phyloP scores from a whole-genome alignment of 805 yeast species.

The Pichia ethanolica region DNA sequence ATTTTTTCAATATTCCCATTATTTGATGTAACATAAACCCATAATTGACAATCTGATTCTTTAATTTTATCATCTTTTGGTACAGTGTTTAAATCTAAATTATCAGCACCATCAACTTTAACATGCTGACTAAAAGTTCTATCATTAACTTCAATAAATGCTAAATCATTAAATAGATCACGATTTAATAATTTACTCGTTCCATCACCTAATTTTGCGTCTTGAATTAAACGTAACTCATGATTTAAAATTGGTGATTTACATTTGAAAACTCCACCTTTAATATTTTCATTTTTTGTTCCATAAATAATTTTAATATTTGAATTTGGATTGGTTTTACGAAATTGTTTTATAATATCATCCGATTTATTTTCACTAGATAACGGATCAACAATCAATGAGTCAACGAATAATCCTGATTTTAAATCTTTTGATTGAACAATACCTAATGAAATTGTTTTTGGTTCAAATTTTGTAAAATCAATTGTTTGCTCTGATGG shows the following conservation, averaged over 20 bases:
- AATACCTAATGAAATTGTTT: slow-evolving; percentile 23
- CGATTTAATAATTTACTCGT: slow-evolving; percentile 13
- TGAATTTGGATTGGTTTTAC: slow-evolving; percentile 5
- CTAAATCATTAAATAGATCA: slow-evolving; percentile 24
- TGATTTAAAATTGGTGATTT: slow-evolving; percentile 26
- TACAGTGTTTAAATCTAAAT: slow-evolving; percentile 5
- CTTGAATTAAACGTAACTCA: slow-evolving; percentile 24
- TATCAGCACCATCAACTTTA: slow-evolving; percentile 12
- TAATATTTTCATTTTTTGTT: slow-evolving; percentile 5
- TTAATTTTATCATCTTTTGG: neutral
- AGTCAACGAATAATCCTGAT: slow-evolving; percentile 19
- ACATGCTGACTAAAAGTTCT: slow-evolving; percentile 4
- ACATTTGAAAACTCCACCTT: slow-evolving; percentile 13
- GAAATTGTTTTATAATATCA: slow-evolving; percentile 9
- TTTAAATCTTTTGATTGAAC: slow-evolving; percentile 17
- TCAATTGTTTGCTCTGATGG: slow-evolving; percentile 3
- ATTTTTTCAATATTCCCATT: slow-evolving; percentile 17
- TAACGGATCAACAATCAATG: slow-evolving; percentile 26
- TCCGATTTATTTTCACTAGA: slow-evolving; percentile 20
- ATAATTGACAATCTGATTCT: slow-evolving; percentile 22
- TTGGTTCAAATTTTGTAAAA: slow-evolving; percentile 14
- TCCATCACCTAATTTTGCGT: slow-evolving; percentile 20
- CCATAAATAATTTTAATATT: slow-evolving; percentile 14
- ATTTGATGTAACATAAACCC: slow-evolving; percentile 22
- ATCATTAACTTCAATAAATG: slow-evolving; percentile 24